Base-by-base conservation (phyloP, 257 asterid species). In the Ehretia macrophylla region DNA sequence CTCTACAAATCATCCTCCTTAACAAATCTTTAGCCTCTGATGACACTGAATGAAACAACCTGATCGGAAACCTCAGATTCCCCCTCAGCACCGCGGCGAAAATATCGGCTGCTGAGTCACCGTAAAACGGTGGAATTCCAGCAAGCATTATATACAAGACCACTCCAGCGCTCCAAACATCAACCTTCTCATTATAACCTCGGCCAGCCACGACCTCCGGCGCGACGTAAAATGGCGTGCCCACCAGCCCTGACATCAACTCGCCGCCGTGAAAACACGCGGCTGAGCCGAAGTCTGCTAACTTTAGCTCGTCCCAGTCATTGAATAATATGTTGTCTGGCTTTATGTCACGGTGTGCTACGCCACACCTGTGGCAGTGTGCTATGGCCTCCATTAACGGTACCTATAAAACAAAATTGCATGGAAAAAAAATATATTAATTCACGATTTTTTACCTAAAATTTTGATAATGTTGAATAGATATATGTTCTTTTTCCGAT, bases 201-300 rank as follows among this genome's bases (percentile, higher is more conserved):
- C 69, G 64, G 4, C 71, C 71, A 13, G 66, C 51, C 39, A 75
- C 32, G 1, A 70, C 72, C 40, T 75, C 81, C 20, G 77, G 81
- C 8, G 77, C 77, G n/a, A 75, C 76, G 35, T 75, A 75, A 39
- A 63, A 75, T 8, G 81, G 81, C 14, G 81, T 75, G 19, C 81
- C 81, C 17, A 75, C 81, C 18, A 75, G 58, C 11, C 72, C 81
- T 19, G 68, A 66, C 55, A 75, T 63, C 22, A 47, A 72, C 18
- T 52, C 68, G 13, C 83, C 78, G 4, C 65, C 81, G 18, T 39
- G 65, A 72, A 81, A 69, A 48, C 55, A 69, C 79, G 81, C 88
- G 0, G 97, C 88, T 1, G 95, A 81, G 11, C 97, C 97, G 48
- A 88, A 88, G 42, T 88, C 97, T 0, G 88, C 93, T 23, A 88